Base-by-base conservation (phyloP, 345 rosid genomes). In the Microthlaspi erraticum region DNA sequence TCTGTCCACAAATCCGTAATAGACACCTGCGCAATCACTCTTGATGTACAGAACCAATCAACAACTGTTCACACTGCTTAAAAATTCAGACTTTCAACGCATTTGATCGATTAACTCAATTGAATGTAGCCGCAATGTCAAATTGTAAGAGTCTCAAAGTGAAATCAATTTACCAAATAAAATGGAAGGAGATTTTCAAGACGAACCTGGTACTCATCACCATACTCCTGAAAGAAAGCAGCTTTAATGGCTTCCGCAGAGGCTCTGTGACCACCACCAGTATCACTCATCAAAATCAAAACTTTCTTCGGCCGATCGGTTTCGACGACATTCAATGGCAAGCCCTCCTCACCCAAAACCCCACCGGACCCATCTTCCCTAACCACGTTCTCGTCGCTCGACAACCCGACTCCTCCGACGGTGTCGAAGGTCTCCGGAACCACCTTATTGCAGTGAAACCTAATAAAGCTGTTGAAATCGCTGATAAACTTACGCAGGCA, bases 201-300 rank as follows among this genome's bases (percentile, higher is more conserved):
- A 59, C 90, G 76, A 75, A 91, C 99, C 96, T 90, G 88, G 75
- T 95, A 95, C n/a, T 88, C 89, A 42, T 92, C 87, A 3, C 99
- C 99, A 72, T 80, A 95, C 75, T 83, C 90, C 61, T 95, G 90
- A 33, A 86, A 58, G 58, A 92, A 92, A 2, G 99, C 97, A 18
- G 93, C 83, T 77, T 80, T 90, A 31, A 95, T 92, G 46, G 99
- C 99, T 78, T 95, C 99, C 2, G 99, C 99, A 12, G 99, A 95
- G 49, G 99, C 97, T 77, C 99, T 60, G 55, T 95, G 99, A 43
- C 99, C 99, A 8, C 99, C 99, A 20, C 99, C 99, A 10, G 99
- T 95, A 60, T 95, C 99, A 69, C 97, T 95, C 99, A 95, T 95
- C 87, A 95, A 81, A 82, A 95, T 92, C 79, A 95, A 72, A 58